phyloP scores from a whole-genome alignment of 2,329 filamentous ascomycete genomes.

The Chrysoporthe deuterocubensis region DNA sequence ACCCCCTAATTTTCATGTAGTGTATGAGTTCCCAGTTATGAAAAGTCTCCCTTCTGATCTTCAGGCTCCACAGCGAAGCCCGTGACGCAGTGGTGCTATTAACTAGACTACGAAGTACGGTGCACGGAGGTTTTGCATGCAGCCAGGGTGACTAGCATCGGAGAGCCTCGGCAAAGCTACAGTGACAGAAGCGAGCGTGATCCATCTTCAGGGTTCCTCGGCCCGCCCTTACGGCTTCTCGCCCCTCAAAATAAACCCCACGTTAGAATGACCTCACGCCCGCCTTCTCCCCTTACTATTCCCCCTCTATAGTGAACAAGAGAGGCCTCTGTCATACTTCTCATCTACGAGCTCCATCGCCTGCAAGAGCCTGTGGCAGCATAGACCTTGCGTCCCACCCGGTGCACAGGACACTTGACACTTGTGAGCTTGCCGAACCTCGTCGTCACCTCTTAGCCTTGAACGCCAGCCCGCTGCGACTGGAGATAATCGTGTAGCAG shows the following conservation, averaged over 20 bases:
- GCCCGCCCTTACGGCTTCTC: slow-evolving; percentile 3
- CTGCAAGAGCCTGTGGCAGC: not conserved
- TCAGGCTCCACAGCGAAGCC: not conserved
- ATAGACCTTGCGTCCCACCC: not conserved
- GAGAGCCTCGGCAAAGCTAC: slow-evolving; percentile 17
- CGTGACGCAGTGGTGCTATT: not conserved
- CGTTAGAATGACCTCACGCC: slow-evolving; percentile 4
- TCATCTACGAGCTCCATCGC: not conserved
- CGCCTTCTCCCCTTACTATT: not conserved
- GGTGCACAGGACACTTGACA: not conserved
- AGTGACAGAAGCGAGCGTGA: not conserved
- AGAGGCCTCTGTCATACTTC: not conserved
- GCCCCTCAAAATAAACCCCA: slow-evolving; percentile 14
- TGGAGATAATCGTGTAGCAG: not conserved
- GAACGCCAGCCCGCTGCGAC: not conserved
- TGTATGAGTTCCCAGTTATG: slow-evolving; percentile 21
- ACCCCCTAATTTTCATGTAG: slow-evolving; percentile 15
- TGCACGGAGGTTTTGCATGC: not conserved
- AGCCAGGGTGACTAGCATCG: not conserved
- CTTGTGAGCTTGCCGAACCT: not conserved
- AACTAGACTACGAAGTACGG: too few species aligned
- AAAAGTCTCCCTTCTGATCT: slow-evolving; percentile 14
- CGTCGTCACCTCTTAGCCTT: not conserved
- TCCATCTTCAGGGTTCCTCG: slow-evolving; percentile 7
- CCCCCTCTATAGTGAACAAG: not conserved